Evolutionary conservation across 208 protist species (phyloP).

Genomic region (Trypanosomatidae sp.): DNA sequence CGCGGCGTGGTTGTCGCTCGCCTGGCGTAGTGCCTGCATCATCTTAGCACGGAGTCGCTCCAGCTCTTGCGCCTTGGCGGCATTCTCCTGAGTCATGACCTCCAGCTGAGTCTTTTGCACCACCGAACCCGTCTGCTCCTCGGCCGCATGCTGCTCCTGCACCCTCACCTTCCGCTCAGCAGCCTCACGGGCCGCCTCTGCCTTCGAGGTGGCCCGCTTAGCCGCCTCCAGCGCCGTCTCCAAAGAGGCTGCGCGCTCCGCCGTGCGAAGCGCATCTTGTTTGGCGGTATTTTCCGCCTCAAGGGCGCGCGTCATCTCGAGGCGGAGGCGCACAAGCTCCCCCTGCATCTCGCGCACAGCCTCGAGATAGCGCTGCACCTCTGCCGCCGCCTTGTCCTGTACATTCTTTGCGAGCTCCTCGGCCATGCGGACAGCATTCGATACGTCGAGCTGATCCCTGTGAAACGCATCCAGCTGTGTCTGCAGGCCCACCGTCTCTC

Average conservation of each 20-base stretch:
- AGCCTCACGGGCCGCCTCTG: slow-evolving; percentile 16
- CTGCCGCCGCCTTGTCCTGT: slow-evolving; percentile 32
- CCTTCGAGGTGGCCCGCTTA: slow-evolving; percentile 15
- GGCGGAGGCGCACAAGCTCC: slow-evolving; percentile 30
- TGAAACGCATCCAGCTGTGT: slow-evolving; percentile 22
- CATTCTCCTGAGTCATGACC: slow-evolving; percentile 59
- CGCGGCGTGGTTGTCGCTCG: slow-evolving; percentile 72
- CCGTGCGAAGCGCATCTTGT: slow-evolving; percentile 13
- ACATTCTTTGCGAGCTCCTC: slow-evolving; percentile 60
- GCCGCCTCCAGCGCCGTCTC: slow-evolving; percentile 25
- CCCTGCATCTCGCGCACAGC: slow-evolving; percentile 30
- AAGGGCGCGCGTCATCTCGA: slow-evolving; percentile 39
- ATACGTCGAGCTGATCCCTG: slow-evolving; percentile 38
- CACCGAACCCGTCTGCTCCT: slow-evolving; percentile 32
- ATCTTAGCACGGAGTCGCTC: slow-evolving; percentile 70
- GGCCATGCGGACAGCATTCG: slow-evolving; percentile 43
- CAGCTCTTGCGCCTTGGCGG: slow-evolving; percentile 68
- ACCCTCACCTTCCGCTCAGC: slow-evolving; percentile 22
- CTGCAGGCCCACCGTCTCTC: slow-evolving; percentile 31
- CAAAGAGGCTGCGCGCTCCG: slow-evolving; percentile 2
- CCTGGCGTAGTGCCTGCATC: slow-evolving; percentile 64
- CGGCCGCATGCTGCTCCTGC: slow-evolving; percentile 26
- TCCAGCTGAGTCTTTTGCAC: slow-evolving; percentile 53
- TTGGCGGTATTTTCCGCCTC: slow-evolving; percentile 30
- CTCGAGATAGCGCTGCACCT: slow-evolving; percentile 29